Conservation (phyloP, 139 green algal genomes). For the Picocystis salinarum region DNA sequence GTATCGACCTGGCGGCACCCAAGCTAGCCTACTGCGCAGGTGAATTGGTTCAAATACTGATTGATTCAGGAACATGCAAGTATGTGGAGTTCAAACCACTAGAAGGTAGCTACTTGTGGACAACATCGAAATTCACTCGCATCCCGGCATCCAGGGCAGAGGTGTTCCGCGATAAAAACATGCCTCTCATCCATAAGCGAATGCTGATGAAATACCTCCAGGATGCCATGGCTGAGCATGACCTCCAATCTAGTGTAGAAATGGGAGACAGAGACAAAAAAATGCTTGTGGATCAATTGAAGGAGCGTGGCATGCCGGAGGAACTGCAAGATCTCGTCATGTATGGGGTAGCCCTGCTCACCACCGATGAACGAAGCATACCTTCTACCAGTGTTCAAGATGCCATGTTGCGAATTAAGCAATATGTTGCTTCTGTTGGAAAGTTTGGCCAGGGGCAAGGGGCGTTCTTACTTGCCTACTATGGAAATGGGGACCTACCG, state of each 20-base stretch:
- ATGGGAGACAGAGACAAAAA: conserved; percentile 5
- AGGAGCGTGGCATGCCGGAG: conserved; percentile 15
- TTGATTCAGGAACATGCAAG: conserved; percentile 43
- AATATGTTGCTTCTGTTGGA: conserved; percentile 6
- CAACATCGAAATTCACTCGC: conserved; percentile 5
- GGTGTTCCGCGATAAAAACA: conserved; percentile 48
- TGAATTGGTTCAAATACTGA: conserved; percentile 43
- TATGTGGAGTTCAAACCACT: conserved; percentile 54
- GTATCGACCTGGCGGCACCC: neutral
- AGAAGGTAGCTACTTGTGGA: conserved; percentile 27
- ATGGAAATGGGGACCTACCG: conserved; percentile 14
- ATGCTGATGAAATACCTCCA: conserved; percentile 57
- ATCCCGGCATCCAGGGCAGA: conserved; percentile 50
- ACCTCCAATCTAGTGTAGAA: neutral
- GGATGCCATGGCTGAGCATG: conserved; percentile 8
- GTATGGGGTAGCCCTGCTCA: conserved; percentile 10
- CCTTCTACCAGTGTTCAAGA: neutral
- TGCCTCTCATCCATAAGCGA: conserved; percentile 50
- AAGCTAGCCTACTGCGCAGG: conserved; percentile 52
- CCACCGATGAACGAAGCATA: conserved; percentile 7
- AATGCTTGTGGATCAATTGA: conserved; percentile 14
- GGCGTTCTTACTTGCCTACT: conserved; percentile 10
- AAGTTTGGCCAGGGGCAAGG: conserved; percentile 14
- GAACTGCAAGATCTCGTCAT: conserved; percentile 5
- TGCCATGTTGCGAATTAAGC: conserved; percentile 7